Evolutionary conservation across 345 rosid genomes (phyloP), one percentile per base, ranked within the genome.

Genomic region (Adansonia digitata): DNA sequence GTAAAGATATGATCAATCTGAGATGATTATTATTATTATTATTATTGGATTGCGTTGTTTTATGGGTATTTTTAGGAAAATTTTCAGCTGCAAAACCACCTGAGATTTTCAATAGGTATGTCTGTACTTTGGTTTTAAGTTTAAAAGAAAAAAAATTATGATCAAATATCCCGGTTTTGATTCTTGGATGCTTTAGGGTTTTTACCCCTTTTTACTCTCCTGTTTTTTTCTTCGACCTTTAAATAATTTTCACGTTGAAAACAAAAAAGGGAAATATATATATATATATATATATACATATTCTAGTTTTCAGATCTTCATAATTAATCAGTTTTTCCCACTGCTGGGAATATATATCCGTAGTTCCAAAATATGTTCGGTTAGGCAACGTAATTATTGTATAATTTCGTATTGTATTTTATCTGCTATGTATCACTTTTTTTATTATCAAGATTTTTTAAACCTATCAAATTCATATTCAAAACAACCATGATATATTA

Each of bases 71-170:
- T 5, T 55, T 69, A 70, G 60, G 79, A 45, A 14, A 49, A 34
- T 75, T 40, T 31, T 40, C 69, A 70, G 46, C 79, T 46, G 69
- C 24, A 67, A 66, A 63, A 34, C 56, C 77, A 48, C 74, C 83
- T 55, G 74, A 55, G 51, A 62, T 27, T 29, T 14, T 69, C 66
- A 68, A 79, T 63, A 39, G 80, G 78, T 75, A 77, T 85, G 82
- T 85, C 86, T 81, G 84, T 75, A 65, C 81, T 78, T 82, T 3
- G 69, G 59, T 63, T 55, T 64, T 24, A 43, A 72, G 24, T 62
- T 13, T 76, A 77, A 43, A 66, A 49, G 42, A 1, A 17, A 60
- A 51, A 31, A 74, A 74, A 59, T 76, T 2, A 57, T 27, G 39
- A 59, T 66, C 48, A 40, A 20, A 68, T 62, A 42, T 56, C 15